Evolutionary conservation across 768 basidiomycete genomes (phyloP).

Genomic region (Candolleomyces efflorescens): DNA sequence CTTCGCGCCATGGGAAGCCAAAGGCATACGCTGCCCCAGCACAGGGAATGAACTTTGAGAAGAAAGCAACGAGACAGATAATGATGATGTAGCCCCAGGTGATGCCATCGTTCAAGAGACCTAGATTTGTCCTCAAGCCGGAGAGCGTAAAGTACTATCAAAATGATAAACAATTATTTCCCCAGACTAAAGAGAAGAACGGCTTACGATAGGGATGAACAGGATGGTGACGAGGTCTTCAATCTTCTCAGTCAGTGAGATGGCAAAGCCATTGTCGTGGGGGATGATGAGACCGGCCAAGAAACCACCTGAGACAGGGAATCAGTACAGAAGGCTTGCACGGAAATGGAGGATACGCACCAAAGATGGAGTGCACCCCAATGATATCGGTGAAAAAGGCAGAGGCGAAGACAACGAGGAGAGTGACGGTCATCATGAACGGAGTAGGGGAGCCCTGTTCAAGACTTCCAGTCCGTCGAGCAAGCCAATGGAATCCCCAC

Average conservation of each 20-base stretch:
- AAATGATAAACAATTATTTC: not conserved
- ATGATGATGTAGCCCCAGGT: conserved; percentile 82
- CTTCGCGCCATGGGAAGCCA: conserved; percentile 72
- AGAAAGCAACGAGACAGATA: conserved; percentile 71
- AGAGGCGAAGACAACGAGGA: conserved; percentile 66
- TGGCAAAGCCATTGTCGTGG: conserved; percentile 76
- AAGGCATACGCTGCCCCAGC: conserved; percentile 49
- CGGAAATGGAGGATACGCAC: conserved; percentile 21
- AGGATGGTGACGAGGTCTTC: conserved; percentile 80
- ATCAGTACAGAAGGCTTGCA: conserved; percentile 14
- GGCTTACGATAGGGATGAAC: conserved; percentile 69
- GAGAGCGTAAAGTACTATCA: conserved; percentile 74
- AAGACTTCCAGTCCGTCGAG: conserved; percentile 62
- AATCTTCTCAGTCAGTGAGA: conserved; percentile 76
- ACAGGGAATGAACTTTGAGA: conserved; percentile 76
- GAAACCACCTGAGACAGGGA: conserved; percentile 57
- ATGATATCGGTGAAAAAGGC: conserved; percentile 89
- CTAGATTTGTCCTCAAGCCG: conserved; percentile 77
- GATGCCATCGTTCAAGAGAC: conserved; percentile 66
- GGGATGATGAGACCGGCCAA: conserved; percentile 83
- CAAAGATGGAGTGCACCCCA: conserved; percentile 69
- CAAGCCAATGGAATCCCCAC: conserved; percentile 65
- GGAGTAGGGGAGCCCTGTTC: conserved; percentile 71
- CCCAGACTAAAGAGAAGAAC: not conserved
- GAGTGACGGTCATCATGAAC: conserved; percentile 72